Evolutionary conservation across 2,329 filamentous ascomycete genomes (phyloP), one percentile per base, ranked within the genome.

Genomic region (Aspergillus bombycis): DNA sequence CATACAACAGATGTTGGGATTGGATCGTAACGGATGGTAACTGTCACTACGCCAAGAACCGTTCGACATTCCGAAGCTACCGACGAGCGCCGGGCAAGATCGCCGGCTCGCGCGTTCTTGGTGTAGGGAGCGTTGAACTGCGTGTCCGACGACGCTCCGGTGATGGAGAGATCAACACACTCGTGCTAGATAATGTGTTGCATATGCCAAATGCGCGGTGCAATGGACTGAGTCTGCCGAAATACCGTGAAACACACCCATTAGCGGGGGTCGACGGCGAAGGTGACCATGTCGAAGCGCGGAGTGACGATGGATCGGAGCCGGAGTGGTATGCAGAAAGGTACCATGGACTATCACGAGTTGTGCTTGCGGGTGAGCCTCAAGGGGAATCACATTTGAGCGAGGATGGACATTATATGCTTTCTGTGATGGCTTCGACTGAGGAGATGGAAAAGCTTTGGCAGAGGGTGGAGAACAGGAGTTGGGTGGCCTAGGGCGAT

Each of bases 11-110:
- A 41, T 70, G 68, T 61, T 70, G 66, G 66, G 62, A 66, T 58
- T 70, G 68, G 68, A 62, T 70, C 26, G 53, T 70, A 30, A 60
- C 58, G 21, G 34, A 38, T 14, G 68, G 67, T 30, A 70, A 67
- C 56, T 62, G 55, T 4, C 68, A 70, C 62, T 68, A 66, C 65
- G 68, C 68, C 55, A 68, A 68, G 45, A 70, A 70, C 65, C 67
- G 68, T 19, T 57, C 67, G 4, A 61, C 68, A 14, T 70, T 70
- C 56, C 50, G 30, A 28, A 66, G 57, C 23, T 70, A 70, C 60
- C 67, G 66, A 1, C 68, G 68, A 4, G 65, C 68, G 3, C 68
- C 68, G 21, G 58, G 66, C 12, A 66, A 67, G 23, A 59, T 70
- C 50, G 62, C 48, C 23, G 57, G 56, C n/a, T 52, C 34, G 9